Evolutionary conservation across 2,329 filamentous ascomycete genomes (phyloP).

Genomic region (Pestalotiopsis sp.): DNA sequence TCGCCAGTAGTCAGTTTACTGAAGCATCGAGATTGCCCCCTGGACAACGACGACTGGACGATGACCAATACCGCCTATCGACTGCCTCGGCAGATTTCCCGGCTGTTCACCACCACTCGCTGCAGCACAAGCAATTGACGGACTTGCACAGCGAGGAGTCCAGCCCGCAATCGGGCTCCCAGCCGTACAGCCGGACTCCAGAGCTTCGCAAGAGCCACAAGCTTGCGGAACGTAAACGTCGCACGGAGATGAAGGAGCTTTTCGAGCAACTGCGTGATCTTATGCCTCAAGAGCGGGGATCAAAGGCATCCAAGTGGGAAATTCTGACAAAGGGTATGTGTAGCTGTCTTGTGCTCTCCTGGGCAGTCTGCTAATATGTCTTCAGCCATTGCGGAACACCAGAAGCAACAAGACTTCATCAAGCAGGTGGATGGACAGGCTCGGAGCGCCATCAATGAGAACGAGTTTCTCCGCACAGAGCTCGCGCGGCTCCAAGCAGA

Average conservation of each 20-base stretch:
- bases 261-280: conserved; percentile 80
- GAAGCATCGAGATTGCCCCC: conserved; percentile 71
- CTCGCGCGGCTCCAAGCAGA: conserved; percentile 50
- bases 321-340: conserved; percentile 80
- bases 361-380: conserved; percentile 21
- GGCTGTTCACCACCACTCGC: conserved; percentile 70
- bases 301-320: conserved; percentile 89
- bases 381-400: conserved; percentile 63
- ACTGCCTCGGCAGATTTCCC: conserved; percentile 57
- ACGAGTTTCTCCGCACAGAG: conserved; percentile 52
- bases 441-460: conserved; percentile 43
- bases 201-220: conserved; percentile 85
- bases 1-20: conserved; percentile 80
- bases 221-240: conserved; percentile 78
- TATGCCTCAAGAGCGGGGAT: conserved; percentile 78
- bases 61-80: conserved; percentile 55
- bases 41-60: conserved; percentile 74
- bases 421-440: conserved; percentile 49
- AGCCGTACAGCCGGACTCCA: conserved; percentile 81
- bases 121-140: conserved; percentile 73
- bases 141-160: conserved; percentile 66
- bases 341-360: neutral
- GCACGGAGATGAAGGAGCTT: conserved; percentile 86
- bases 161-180: conserved; percentile 55
- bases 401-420: conserved; percentile 54